phyloP scores from a whole-genome alignment of 1,284 basidiomycete species.

The Thelephora terrestris region DNA sequence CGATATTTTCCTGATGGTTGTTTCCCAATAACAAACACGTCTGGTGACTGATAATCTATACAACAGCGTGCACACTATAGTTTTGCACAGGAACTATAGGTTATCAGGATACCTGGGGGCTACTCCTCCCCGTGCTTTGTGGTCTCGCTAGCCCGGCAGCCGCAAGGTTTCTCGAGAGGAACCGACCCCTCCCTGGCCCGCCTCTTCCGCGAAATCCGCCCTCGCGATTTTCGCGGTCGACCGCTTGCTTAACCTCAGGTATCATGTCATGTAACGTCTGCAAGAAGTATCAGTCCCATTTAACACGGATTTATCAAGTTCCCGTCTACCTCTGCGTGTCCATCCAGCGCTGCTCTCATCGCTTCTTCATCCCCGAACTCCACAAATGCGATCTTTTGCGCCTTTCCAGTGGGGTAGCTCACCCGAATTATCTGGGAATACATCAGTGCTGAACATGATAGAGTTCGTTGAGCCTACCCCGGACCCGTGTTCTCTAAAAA shows the following conservation, averaged over 20 bases:
- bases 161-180: slow-evolving; percentile 51
- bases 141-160: slow-evolving; percentile 54
- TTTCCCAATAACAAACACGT: too few relatives aligned
- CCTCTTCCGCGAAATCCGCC: slow-evolving; percentile 42
- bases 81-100: too few relatives aligned
- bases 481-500: slow-evolving; percentile 60
- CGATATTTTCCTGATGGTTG: too few relatives aligned
- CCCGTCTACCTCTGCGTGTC: slow-evolving; percentile 54
- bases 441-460: slow-evolving; percentile 1
- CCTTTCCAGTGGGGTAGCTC: slow-evolving; percentile 50
- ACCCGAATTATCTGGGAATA: slow-evolving; percentile 56
- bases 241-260: slow-evolving; percentile 60
- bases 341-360: slow-evolving; percentile 68
- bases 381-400: slow-evolving; percentile 61
- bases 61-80: too few relatives aligned
- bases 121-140: slow-evolving; percentile 10
- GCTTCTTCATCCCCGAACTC: slow-evolving; percentile 81
- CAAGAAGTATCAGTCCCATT: slow-evolving; percentile 4
- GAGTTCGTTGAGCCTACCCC: slow-evolving; percentile 37
- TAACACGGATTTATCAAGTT: not conserved
- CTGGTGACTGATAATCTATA: too few relatives aligned
- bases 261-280: slow-evolving; percentile 59
- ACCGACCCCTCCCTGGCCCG: slow-evolving; percentile 38
- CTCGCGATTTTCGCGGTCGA: slow-evolving; percentile 49
- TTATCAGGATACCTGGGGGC: too few relatives aligned